Conservation (phyloP, 352 stramenopile genomes). For the Peronospora tabacina region DNA sequence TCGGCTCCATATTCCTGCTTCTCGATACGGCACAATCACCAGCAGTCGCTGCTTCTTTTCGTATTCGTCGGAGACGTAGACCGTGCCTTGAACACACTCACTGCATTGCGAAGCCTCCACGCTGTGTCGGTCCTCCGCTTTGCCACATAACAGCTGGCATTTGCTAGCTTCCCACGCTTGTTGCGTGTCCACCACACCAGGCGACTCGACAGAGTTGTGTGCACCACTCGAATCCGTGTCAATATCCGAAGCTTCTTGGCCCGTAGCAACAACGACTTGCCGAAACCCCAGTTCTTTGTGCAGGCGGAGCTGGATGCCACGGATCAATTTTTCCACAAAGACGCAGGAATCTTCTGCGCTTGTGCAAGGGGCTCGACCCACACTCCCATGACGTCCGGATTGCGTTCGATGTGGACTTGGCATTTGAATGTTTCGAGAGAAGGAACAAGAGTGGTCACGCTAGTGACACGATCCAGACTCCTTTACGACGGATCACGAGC, state of each 20-base stretch:
- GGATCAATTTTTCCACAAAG: constrained; percentile 63
- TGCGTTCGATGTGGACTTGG: constrained; percentile 15
- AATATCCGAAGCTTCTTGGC: constrained; percentile 26
- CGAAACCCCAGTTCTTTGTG: constrained; percentile 55
- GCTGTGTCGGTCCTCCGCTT: constrained; percentile 21
- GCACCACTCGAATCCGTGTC: constrained; percentile 17
- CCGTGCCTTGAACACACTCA: constrained; percentile 58
- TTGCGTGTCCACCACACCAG: neutral
- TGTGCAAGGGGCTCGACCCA: constrained; percentile 14
- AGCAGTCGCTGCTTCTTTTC: constrained; percentile 55
- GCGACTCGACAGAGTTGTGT: no score
- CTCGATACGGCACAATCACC: constrained; percentile 78
- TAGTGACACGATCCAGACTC: neutral
- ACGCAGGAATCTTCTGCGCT: constrained; percentile 51
- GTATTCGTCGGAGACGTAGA: constrained; percentile 60
- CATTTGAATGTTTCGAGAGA: constrained; percentile 4
- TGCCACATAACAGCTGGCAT: constrained; percentile 24
- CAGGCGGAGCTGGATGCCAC: constrained; percentile 49
- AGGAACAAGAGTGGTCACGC: no score
- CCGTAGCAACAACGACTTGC: constrained; percentile 56
- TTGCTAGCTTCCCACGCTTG: constrained; percentile 27
- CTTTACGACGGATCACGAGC: neutral
- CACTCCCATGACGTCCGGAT: constrained; percentile 12
- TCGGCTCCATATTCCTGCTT: constrained; percentile 79
- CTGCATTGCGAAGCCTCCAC: constrained; percentile 31